phyloP scores from a whole-genome alignment of 805 yeast species.

The Ogataea minuta region DNA sequence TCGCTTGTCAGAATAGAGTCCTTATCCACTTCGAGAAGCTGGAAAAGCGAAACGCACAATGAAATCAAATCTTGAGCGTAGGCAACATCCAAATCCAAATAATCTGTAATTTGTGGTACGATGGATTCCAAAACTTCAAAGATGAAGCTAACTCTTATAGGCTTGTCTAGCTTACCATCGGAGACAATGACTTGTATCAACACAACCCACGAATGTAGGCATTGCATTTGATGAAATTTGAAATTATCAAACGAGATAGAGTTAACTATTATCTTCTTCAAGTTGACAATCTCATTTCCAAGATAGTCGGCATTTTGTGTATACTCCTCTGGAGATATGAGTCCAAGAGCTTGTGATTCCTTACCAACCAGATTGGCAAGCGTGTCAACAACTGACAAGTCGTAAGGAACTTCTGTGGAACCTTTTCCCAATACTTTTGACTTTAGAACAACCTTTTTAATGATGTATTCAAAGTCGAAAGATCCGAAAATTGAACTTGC shows the following conservation, averaged over 20 bases:
- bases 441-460: conserved; percentile 37
- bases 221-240: conserved; percentile 52
- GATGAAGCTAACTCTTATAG: conserved; percentile 58
- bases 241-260: conserved; percentile 46
- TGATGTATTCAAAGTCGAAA: conserved; percentile 41
- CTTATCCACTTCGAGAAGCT: conserved; percentile 52
- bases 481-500: conserved; percentile 35
- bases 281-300: conserved; percentile 22
- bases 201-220: conserved; percentile 81
- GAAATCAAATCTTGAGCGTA: conserved; percentile 79
- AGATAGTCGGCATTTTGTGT: conserved; percentile 20
- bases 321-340: conserved; percentile 20
- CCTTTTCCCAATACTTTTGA: conserved; percentile 20
- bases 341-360: conserved; percentile 28
- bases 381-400: conserved; percentile 40
- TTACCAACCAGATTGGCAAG: conserved; percentile 27
- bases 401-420: conserved; percentile 35
- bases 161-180: conserved; percentile 50
- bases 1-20: conserved; percentile 20
- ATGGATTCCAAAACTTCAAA: conserved; percentile 73
- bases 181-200: conserved; percentile 70
- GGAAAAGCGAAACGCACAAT: conserved; percentile 67
- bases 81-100: conserved; percentile 59
- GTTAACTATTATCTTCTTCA: conserved; percentile 43
- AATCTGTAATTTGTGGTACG: conserved; percentile 74